A percentile compares a stretch with the other conserved stretches of the same genome.
phyloP scores from a whole-genome alignment of 345 rosid genomes.

The Arabidopsis suecica region DNA sequence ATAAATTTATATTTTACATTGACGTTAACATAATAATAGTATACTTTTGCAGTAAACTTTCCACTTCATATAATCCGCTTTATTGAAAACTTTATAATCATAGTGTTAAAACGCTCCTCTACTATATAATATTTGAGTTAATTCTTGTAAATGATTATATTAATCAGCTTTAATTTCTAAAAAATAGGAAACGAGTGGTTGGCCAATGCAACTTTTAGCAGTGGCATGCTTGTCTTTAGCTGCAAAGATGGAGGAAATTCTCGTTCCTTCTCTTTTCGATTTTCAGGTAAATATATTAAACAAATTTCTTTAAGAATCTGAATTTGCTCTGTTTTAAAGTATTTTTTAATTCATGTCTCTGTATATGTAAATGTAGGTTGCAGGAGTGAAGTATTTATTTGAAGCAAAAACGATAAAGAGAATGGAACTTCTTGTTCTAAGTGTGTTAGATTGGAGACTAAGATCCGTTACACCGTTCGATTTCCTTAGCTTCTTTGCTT shows the following conservation, averaged over 20 bases:
- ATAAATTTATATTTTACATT: not conserved
- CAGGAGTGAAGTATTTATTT: conserved; percentile 73
- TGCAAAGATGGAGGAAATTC: conserved; percentile 97
- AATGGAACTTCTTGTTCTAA: conserved; percentile 92
- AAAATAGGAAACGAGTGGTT: conserved; percentile 55
- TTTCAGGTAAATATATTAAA: conserved; percentile 65
- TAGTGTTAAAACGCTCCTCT: conserved; percentile 42
- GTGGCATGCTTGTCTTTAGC: conserved; percentile 95
- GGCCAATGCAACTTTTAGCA: conserved; percentile 94
- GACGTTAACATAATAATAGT: conserved; percentile 36
- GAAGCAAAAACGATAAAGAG: conserved; percentile 83
- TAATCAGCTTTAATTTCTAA: conserved; percentile 26
- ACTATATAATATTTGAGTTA: conserved; percentile 5
- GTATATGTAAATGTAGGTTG: conserved; percentile 52
- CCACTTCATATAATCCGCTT: conserved; percentile 29
- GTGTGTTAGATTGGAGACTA: conserved; percentile 89
- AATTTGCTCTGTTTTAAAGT: not conserved
- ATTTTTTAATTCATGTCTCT: not conserved
- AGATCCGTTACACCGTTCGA: conserved; percentile 90
- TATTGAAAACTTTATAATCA: conserved; percentile 35
- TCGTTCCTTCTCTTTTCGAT: conserved; percentile 83
- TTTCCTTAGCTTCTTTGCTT: conserved; percentile 83
- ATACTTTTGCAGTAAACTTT: conserved; percentile 48
- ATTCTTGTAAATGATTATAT: conserved; percentile 24
- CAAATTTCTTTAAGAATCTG: not conserved